Evolutionary conservation across 257 asterid species (phyloP).

Genomic region (Solanum corneliomulleri): DNA sequence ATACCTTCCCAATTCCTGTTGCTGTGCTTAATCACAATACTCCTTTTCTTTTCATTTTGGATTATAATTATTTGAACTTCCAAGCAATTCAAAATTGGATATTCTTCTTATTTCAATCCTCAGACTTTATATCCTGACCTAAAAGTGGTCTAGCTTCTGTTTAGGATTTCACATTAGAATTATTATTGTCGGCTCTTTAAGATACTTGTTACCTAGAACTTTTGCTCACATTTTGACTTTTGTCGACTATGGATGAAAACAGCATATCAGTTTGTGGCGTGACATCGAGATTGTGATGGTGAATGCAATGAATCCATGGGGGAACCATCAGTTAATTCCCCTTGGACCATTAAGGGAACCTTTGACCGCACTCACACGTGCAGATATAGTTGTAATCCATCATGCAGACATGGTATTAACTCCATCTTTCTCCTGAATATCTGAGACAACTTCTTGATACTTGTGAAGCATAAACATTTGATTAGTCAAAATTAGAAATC

Average conservation of each 20-base stretch:
- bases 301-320: slow-evolving; percentile 89
- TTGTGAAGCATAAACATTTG: neutral
- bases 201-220: neutral
- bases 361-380: slow-evolving; percentile 52
- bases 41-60: neutral
- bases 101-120: neutral
- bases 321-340: slow-evolving; percentile 60
- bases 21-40: neutral
- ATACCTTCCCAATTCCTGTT: neutral
- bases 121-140: neutral
- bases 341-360: slow-evolving; percentile 96
- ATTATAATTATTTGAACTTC: neutral
- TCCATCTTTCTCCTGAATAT: neutral
- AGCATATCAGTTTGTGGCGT: slow-evolving; percentile 67
- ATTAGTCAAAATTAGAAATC: neutral
- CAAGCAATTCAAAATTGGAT: neutral
- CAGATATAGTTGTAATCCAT: slow-evolving; percentile 65
- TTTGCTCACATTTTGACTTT: slow-evolving; percentile 6
- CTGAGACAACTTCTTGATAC: neutral
- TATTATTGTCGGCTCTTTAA: neutral
- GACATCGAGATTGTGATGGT: slow-evolving; percentile 91
- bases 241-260: slow-evolving; percentile 23
- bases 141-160: neutral
- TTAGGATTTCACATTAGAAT: neutral
- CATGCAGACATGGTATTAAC: slow-evolving; percentile 79